Base-by-base conservation (phyloP, 345 rosid species). In the Corymbia maculata region DNA sequence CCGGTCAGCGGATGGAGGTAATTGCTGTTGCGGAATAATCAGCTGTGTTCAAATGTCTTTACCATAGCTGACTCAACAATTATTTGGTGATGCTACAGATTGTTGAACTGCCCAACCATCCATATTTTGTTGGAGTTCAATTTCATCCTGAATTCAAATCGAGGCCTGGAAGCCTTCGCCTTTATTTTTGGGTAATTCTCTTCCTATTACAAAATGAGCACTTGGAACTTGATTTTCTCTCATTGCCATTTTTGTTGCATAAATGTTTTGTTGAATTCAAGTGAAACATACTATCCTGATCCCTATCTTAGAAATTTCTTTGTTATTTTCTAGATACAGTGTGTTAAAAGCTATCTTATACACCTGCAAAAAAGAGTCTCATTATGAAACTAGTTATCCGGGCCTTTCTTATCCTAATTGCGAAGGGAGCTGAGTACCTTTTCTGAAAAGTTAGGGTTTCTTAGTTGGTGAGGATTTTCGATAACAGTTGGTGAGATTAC, bases 101-200 rank as follows among this genome's bases (percentile, higher is more conserved):
- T 85, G 53, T 95, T 79, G 98, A 96, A 89, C 89, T 96, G 13
- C 93, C 90, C n/a, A 90, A 87, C 86, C 98, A 96, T 93, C 98
- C 97, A 42, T 96, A 93, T 89, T 96, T 89, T 89, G 86, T 96
- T 19, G 98, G 98, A 82, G 97, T 92, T 86, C 99, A 98, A 93
- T 98, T 98, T 88, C 99, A 98, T 89, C 99, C 99, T 0, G 99
- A 98, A 92, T 98, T 94, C 88, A 98, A 96, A 92, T 98, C 99
- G 86, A 97, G 99, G 89, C 99, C 99, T 0, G 98, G 90, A 94
- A 96, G 82, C 98, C 99, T 61, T 98, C 99, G 85, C 93, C 99
- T 88, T 88, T 94, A 85, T 98, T 98, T 90, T 90, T 94, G 93
- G 99, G 99, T 98, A 92, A 86, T 52, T n/a, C 45, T 47, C 55